phyloP scores from a whole-genome alignment of 805 yeast species.

The Priceomyces medius region DNA sequence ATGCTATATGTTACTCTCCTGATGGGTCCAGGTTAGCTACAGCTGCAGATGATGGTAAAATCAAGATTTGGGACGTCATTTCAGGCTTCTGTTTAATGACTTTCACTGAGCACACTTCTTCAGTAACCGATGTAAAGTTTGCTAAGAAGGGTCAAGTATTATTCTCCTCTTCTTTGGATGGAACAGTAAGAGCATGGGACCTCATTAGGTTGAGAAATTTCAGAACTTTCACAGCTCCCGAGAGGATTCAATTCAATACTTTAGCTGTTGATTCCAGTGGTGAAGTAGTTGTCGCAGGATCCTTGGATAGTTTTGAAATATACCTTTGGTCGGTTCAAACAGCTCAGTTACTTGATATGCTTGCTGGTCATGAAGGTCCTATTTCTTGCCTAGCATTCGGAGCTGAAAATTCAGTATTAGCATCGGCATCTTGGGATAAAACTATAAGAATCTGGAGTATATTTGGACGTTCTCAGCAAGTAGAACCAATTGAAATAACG shows the following conservation, averaged over 20 bases:
- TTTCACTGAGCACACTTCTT: slow-evolving; percentile 84
- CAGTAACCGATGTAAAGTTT: slow-evolving; percentile 84
- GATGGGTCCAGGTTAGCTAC: slow-evolving; percentile 92
- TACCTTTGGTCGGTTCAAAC: slow-evolving; percentile 98
- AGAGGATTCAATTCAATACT: slow-evolving; percentile 80
- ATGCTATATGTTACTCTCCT: slow-evolving; percentile 82
- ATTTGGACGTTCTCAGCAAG: slow-evolving; percentile 80
- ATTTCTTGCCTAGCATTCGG: slow-evolving; percentile 87
- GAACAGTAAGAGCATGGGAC: slow-evolving; percentile 98
- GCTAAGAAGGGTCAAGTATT: slow-evolving; percentile 88
- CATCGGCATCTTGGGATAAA: slow-evolving; percentile 95
- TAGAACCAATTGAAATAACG: slow-evolving; percentile 84
- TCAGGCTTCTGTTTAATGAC: slow-evolving; percentile 94
- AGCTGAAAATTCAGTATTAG: slow-evolving; percentile 68
- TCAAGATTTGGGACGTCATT: slow-evolving; percentile 91
- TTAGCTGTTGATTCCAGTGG: slow-evolving; percentile 97
- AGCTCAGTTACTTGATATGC: slow-evolving; percentile 80
- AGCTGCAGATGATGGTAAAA: slow-evolving; percentile 94
- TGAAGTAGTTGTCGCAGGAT: slow-evolving; percentile 93
- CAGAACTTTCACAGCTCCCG: slow-evolving; percentile 90
- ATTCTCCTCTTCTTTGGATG: slow-evolving; percentile 90
- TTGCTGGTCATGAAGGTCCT: slow-evolving; percentile 96
- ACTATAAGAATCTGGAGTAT: slow-evolving; percentile 92
- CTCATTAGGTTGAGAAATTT: slow-evolving; percentile 88
- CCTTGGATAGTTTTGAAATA: slow-evolving; percentile 83